Evolutionary conservation across 257 asterid genomes (phyloP).

Genomic region (Prunella vulgaris): DNA sequence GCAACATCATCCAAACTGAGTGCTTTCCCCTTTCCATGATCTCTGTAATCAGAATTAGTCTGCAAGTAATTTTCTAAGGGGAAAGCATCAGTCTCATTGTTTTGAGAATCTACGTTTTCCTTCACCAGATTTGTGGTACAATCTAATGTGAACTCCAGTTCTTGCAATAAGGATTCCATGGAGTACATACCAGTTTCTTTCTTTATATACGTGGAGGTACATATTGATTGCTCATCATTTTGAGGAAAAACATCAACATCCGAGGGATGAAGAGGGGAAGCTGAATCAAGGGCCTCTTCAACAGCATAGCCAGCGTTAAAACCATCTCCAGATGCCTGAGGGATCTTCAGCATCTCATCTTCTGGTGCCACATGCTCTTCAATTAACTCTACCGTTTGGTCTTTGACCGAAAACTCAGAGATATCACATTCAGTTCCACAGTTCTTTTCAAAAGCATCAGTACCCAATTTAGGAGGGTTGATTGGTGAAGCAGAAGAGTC

Average conservation of each 20-base stretch:
- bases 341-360: slow-evolving; percentile 11
- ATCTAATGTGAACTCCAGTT: slow-evolving; percentile 59
- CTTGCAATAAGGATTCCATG: slow-evolving; percentile 50
- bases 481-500: slow-evolving; percentile 31
- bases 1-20: slow-evolving; percentile 53
- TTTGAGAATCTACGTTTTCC: slow-evolving; percentile 51
- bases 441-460: slow-evolving; percentile 24
- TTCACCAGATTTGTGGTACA: slow-evolving; percentile 42
- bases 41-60: slow-evolving; percentile 28
- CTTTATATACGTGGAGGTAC: slow-evolving; percentile 9
- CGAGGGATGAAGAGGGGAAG: slow-evolving; percentile 10
- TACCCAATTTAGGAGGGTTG: no score
- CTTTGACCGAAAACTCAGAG: slow-evolving; percentile 31
- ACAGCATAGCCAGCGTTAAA: slow-evolving; percentile 20
- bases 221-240: slow-evolving; percentile 19
- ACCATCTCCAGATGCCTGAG: slow-evolving; percentile 16
- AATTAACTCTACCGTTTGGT: slow-evolving; percentile 26
- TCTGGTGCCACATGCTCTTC: slow-evolving; percentile 22
- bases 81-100: slow-evolving; percentile 40
- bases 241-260: slow-evolving; percentile 17
- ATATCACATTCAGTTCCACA: slow-evolving; percentile 40
- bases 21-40: slow-evolving; percentile 42
- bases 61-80: slow-evolving; percentile 34
- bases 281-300: slow-evolving; percentile 23
- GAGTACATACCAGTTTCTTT: slow-evolving; percentile 29